Evolutionary conservation across 192 early-diverging fungal species (phyloP), one percentile per base, ranked within the genome.

Genomic region (Umbelopsis sp.): DNA sequence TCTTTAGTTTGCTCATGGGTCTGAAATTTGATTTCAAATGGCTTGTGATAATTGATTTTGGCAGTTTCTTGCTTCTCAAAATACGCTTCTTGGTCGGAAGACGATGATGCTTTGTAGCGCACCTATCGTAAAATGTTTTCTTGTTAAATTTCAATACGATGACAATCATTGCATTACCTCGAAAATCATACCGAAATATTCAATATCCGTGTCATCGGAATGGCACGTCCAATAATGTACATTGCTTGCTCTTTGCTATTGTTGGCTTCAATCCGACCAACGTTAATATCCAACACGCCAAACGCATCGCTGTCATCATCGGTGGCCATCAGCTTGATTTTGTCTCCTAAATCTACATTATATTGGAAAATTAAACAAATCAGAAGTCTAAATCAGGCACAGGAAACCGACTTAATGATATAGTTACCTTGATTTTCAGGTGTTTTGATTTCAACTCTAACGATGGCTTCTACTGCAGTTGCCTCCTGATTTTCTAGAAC

Each of bases 401-500:
- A 23, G 11, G 11, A 3, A 2, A 6, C 22, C 0, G 22, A 10
- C 55, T 35, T 61, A 1, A 41, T 41, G 7, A 7, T 48, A 47
- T 20, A 27, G 49, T 52, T 73, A 81, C 75, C 70, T 69, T 84
- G 69, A 46, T 72, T 71, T 50, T 84, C 85, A 7, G 81, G 58
- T 64, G 77, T 77, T 33, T 85, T 77, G 48, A 92, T 83, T 41
- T 90, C 90, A 15, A 89, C 82, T 51, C 86, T 80, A 47, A 91
- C 67, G 35, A 78, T 78, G 15, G 82, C 89, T 47, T 88, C 74
- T 12, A 93, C 78, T 10, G 84, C 70, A 23, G 87, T 83, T 1
- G 50, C 22, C 69, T 93, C 92, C 11, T 85, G 79, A 72, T 91
- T 93, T 16, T 75, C 76, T 3, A 92, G 68, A n/a, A 75, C 84